Evolutionary conservation across 441 rosid genomes (phyloP).

Genomic region (Capsella rubella): DNA sequence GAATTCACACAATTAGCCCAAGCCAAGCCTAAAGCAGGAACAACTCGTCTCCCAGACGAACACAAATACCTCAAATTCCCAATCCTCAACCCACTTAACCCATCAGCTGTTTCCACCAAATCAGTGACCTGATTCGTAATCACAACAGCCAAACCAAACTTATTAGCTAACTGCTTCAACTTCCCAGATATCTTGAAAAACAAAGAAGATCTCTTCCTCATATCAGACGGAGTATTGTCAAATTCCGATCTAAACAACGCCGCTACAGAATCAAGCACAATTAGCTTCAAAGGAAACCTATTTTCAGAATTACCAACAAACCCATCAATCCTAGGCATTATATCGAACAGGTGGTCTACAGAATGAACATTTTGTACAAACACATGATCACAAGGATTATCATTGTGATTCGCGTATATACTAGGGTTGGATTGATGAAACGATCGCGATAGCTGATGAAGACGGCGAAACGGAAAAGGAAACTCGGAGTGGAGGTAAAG

Average conservation of each 20-base stretch:
- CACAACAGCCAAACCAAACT: conserved; percentile 68
- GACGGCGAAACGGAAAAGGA: conserved; percentile 86
- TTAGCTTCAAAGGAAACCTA: conserved; percentile 63
- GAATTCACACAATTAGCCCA: conserved; percentile 91
- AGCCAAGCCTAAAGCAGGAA: conserved; percentile 78
- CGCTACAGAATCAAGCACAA: conserved; percentile 83
- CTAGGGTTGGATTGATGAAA: conserved; percentile 48
- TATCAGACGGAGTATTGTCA: conserved; percentile 70
- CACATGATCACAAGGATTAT: conserved; percentile 64
- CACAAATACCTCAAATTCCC: conserved; percentile 70
- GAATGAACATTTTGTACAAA: conserved; percentile 64
- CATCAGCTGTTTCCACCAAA: conserved; percentile 59
- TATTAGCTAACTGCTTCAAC: conserved; percentile 68
- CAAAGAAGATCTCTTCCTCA: conserved; percentile 69
- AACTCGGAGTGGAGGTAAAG: conserved; percentile 86
- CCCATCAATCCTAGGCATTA: conserved; percentile 65
- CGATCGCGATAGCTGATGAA: conserved; percentile 61
- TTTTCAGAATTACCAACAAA: conserved; percentile 51
- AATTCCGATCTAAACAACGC: conserved; percentile 88
- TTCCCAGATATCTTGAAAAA: conserved; percentile 78
- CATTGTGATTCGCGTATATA: conserved; percentile 21
- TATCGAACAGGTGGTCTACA: conserved; percentile 76
- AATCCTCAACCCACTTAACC: conserved; percentile 62
- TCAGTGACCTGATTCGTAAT: conserved; percentile 91
- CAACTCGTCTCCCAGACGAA: conserved; percentile 76